Conservation (phyloP, 305 asterid genomes). For the Fraxinus latifolia region DNA sequence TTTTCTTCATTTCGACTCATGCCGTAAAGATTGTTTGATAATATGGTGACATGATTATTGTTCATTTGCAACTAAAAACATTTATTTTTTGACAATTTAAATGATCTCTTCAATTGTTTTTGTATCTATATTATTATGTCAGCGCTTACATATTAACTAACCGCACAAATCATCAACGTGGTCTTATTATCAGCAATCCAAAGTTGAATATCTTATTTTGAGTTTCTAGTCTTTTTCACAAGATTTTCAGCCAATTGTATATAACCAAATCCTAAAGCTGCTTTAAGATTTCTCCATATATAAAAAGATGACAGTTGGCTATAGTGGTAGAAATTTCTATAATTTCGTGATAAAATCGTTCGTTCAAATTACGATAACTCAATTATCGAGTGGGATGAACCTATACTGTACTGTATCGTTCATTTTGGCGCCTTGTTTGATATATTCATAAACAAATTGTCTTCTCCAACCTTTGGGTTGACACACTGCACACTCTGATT, state of each 20-base stretch:
- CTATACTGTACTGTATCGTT: not conserved
- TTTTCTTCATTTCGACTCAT: not conserved
- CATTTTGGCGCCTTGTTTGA: conserved; percentile 38
- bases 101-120: not conserved
- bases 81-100: not conserved
- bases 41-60: not conserved
- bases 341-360: not conserved
- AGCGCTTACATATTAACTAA: not conserved
- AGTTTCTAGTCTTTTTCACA: not conserved
- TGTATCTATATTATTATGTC: not conserved
- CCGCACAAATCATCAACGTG: not conserved
- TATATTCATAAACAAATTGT: not conserved
- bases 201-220: not conserved
- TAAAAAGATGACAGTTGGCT: not conserved
- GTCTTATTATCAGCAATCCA: not conserved
- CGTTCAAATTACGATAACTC: not conserved
- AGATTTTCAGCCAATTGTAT: not conserved
- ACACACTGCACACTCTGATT: not conserved
- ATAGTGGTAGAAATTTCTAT: not conserved
- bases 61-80: too few relatives aligned
- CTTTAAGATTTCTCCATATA: not conserved
- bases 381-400: too few relatives aligned
- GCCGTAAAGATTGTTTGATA: not conserved
- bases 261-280: not conserved
- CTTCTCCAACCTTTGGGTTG: not conserved